Evolutionary conservation across 202 grass and related monocot species (phyloP).

Genomic region (Panicum virgatum): DNA sequence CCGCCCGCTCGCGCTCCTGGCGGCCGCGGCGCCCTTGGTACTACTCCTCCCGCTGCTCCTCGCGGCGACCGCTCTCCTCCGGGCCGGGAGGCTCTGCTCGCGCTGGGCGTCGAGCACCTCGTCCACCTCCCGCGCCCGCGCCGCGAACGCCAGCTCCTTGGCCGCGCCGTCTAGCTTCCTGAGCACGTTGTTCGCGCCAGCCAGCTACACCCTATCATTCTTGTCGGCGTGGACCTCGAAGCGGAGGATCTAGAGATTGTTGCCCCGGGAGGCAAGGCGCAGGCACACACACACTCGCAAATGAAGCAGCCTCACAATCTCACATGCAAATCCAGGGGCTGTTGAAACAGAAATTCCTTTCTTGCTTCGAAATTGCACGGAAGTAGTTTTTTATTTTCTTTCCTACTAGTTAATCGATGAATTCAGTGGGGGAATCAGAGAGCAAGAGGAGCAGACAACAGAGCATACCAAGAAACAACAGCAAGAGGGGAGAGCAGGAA

Average conservation of each 20-base stretch:
- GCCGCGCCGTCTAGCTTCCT: conserved; percentile 53
- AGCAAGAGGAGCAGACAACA: too few species aligned
- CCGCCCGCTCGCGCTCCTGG: conserved; percentile 5
- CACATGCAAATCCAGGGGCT: too few species aligned
- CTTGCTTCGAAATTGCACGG: too few species aligned
- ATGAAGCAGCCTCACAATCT: too few species aligned
- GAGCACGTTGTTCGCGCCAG: conserved; percentile 62
- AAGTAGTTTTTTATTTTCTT: too few species aligned
- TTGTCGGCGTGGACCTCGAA: conserved; percentile 65
- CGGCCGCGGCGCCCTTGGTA: neutral
- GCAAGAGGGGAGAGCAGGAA: too few species aligned
- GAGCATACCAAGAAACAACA: too few species aligned
- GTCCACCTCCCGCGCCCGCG: conserved; percentile 48
- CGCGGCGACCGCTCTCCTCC: conserved; percentile 9
- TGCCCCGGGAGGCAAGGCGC: conserved; percentile 41
- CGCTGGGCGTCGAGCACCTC: conserved; percentile 46
- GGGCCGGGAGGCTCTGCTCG: conserved; percentile 46
- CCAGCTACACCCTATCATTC: conserved; percentile 69
- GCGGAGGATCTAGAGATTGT: conserved; percentile 66
- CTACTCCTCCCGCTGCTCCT: conserved; percentile 4
- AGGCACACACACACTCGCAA: too few species aligned
- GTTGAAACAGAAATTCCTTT: too few species aligned
- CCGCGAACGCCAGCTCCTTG: conserved; percentile 70
- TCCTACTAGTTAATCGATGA: too few species aligned
- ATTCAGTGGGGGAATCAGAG: too few species aligned